Evolutionary conservation across 1,284 basidiomycete species (phyloP).

Genomic region (Cryptococcus jaspeensis): DNA sequence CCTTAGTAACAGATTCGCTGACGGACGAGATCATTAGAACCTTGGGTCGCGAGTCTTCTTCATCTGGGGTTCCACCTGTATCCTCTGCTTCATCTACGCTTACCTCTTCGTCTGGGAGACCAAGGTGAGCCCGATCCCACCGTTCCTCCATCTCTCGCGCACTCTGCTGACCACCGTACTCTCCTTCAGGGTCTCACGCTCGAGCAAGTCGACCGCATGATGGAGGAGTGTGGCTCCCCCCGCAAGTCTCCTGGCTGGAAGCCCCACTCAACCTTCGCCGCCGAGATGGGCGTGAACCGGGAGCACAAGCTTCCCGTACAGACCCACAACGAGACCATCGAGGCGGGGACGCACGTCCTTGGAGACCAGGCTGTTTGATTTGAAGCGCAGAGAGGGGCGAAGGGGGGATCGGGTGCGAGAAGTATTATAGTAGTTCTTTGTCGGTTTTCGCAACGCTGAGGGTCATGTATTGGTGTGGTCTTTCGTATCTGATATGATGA

Average conservation of each 20-base stretch:
- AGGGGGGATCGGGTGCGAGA: no score
- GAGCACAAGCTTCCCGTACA: slow-evolving; percentile 26
- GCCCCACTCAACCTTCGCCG: slow-evolving; percentile 42
- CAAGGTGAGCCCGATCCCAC: no score
- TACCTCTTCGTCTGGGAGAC: slow-evolving; percentile 64
- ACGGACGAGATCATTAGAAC: no score
- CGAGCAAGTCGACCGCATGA: slow-evolving; percentile 49
- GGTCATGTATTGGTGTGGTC: no score
- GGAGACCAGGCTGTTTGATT: no score
- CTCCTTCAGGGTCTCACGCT: slow-evolving; percentile 33
- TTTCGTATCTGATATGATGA: no score
- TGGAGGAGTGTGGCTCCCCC: slow-evolving; percentile 44
- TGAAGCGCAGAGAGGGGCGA: no score
- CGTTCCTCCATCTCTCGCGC: no score
- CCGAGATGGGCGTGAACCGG: slow-evolving; percentile 26
- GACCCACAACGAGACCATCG: slow-evolving; percentile 10
- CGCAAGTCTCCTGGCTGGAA: slow-evolving; percentile 42
- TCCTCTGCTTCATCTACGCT: slow-evolving; percentile 67
- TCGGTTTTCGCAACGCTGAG: no score
- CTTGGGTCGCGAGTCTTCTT: slow-evolving; percentile 83
- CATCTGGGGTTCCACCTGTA: slow-evolving; percentile 79
- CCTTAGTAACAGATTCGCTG: no score
- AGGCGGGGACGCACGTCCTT: slow-evolving; percentile 1
- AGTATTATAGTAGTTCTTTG: no score
- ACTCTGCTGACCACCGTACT: slow-evolving; percentile 32